Conservation (phyloP, 208 protist genomes). For the Angomonas ambiguus region DNA sequence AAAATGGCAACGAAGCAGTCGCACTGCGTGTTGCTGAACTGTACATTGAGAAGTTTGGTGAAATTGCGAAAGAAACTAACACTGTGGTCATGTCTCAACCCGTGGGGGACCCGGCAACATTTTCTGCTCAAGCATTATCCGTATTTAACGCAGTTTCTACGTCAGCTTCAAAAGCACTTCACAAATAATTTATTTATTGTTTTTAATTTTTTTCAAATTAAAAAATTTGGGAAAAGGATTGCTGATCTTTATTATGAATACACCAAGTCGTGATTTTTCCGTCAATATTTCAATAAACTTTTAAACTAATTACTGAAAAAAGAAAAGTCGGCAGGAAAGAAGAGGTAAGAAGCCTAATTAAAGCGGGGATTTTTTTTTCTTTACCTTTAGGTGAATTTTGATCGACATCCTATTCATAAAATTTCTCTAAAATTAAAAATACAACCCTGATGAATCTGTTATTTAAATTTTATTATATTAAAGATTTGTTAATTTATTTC, state of each 20-base stretch:
- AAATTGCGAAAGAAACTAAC: slow-evolving; percentile 90
- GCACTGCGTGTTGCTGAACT: slow-evolving; percentile 85
- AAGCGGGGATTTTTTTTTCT: not conserved
- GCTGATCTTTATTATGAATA: no score
- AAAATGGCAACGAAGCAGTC: slow-evolving; percentile 63
- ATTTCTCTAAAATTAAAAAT: no score
- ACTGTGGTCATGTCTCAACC: slow-evolving; percentile 94
- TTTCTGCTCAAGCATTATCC: slow-evolving; percentile 91
- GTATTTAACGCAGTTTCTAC: slow-evolving; percentile 65
- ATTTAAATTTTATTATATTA: no score
- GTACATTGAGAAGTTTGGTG: slow-evolving; percentile 90
- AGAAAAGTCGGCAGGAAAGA: no score
- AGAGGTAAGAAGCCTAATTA: not conserved
- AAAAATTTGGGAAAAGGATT: no score
- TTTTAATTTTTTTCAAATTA: not conserved
- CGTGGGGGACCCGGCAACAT: slow-evolving; percentile 77
- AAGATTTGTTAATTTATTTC: not conserved
- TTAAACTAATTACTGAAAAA: no score
- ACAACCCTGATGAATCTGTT: no score
- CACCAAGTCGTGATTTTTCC: no score
- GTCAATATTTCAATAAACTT: no score
- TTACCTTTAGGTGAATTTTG: no score
- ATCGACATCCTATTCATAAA: no score
- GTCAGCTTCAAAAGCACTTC: slow-evolving; percentile 23
- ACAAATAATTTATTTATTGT: not conserved